Percentiles rank a stretch among this genome's conserved stretches.
These are phyloP conservation scores for Gaillardinia entomophila DNA, from an alignment of 805 yeast species.

Conservation along the genomic window DNA sequence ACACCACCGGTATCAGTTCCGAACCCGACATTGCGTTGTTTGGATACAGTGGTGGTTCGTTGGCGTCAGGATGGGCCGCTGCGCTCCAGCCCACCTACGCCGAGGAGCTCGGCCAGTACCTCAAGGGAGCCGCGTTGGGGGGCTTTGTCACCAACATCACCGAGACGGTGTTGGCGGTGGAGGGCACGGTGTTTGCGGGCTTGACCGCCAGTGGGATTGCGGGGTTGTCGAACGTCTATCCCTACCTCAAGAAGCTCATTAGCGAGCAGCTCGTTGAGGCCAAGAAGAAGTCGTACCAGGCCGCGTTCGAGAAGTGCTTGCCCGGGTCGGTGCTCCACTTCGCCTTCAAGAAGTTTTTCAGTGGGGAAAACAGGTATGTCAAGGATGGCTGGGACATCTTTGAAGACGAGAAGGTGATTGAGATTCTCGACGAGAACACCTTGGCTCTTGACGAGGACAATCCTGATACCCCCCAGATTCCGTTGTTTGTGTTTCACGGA, in stretches of 20 bases:
- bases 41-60: constrained; percentile 38
- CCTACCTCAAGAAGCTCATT: constrained; percentile 9
- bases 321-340: constrained; percentile 1
- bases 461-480: constrained; percentile 5
- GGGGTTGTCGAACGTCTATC: constrained; percentile 28
- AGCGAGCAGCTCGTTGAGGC: background rate
- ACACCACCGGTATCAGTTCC: constrained; percentile 12
- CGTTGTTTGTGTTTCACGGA: constrained; percentile 7
- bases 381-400: constrained; percentile 13
- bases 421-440: constrained; percentile 15
- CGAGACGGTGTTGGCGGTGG: constrained; percentile 15
- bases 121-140: constrained; percentile 30
- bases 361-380: constrained; percentile 7
- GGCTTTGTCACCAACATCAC: constrained; percentile 33
- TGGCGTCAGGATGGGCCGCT: constrained; percentile 35
- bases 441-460: constrained; percentile 10
- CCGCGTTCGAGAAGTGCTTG: background rate
- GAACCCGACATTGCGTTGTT: constrained; percentile 18
- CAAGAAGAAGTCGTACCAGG: background rate
- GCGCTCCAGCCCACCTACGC: constrained; percentile 31
- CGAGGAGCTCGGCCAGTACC: constrained; percentile 17
- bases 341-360: constrained; percentile 5
- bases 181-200: constrained; percentile 24
- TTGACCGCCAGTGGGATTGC: constrained; percentile 21
- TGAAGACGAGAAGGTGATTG: constrained; percentile 5